These are phyloP conservation scores for Aspergillus clavatus DNA, from an alignment of 2,329 filamentous ascomycete species.

Conservation along the genomic window DNA sequence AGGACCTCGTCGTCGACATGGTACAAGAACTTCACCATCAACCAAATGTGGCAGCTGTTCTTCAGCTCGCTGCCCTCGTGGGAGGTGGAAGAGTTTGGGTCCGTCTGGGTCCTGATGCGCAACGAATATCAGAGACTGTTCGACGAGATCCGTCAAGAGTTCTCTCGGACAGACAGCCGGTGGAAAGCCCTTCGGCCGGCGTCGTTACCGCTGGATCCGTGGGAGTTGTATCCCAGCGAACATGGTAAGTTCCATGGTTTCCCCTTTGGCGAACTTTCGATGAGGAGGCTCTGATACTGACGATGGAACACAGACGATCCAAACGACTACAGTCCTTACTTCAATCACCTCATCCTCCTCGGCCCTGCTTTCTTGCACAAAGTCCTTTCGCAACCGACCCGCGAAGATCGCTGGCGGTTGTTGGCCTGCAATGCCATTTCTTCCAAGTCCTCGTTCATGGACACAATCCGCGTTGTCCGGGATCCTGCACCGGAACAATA, in stretches of 20 bases:
- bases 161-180: constrained; percentile 8
- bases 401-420: constrained; percentile 8
- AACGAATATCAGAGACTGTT: constrained; percentile 11
- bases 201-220: constrained; percentile 8
- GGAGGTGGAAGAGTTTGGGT: constrained; percentile 17
- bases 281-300: background rate
- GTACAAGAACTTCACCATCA: constrained; percentile 13
- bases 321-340: constrained; percentile 13
- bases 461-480: constrained; percentile 7
- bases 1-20: constrained; percentile 10
- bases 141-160: constrained; percentile 8
- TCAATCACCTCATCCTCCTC: constrained; percentile 15
- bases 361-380: constrained; percentile 12
- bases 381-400: constrained; percentile 6
- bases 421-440: constrained; percentile 11
- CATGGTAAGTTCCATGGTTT: constrained; percentile 5
- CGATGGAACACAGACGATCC: background rate
- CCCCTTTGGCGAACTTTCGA: background rate
- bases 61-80: constrained; percentile 13
- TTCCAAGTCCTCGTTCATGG: constrained; percentile 14
- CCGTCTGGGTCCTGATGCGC: constrained; percentile 10
- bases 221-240: constrained; percentile 9
- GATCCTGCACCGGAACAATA: constrained; percentile 2
- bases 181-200: constrained; percentile 11
- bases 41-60: constrained; percentile 14